These are phyloP conservation scores for Neurospora intermedia DNA, from an alignment of 495 filamentous ascomycete species.

Conservation along the genomic window DNA sequence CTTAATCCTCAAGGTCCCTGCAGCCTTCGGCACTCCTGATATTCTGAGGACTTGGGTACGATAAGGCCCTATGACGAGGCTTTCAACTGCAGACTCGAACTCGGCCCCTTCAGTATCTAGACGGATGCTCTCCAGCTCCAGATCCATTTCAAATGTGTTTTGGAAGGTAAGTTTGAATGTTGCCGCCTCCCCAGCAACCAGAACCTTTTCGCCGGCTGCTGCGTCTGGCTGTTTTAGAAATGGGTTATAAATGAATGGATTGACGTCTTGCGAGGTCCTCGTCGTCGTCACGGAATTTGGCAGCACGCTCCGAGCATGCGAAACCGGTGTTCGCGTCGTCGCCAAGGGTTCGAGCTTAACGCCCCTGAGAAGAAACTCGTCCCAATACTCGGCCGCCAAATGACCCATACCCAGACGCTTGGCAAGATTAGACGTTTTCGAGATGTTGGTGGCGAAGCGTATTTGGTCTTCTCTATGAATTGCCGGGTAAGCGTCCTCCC, in stretches of 20 bases:
- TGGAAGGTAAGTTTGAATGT: constrained; percentile 75
- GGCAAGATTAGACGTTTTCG: constrained; percentile 66
- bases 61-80: constrained; percentile 63
- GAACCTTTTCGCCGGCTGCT: constrained; percentile 46
- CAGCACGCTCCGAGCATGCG: constrained; percentile 61
- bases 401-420: constrained; percentile 58
- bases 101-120: constrained; percentile 60
- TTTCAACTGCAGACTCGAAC: constrained; percentile 54
- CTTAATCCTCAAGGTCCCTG: constrained; percentile 60
- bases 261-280: constrained; percentile 47
- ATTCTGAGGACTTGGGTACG: constrained; percentile 70
- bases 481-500: constrained; percentile 48
- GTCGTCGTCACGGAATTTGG: constrained; percentile 42
- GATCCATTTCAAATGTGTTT: constrained; percentile 86
- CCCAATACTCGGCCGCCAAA: constrained; percentile 84
- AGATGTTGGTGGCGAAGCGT: constrained; percentile 68
- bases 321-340: constrained; percentile 45
- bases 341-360: constrained; percentile 52
- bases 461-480: constrained; percentile 76
- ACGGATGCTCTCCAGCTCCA: constrained; percentile 75
- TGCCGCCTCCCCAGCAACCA: constrained; percentile 67
- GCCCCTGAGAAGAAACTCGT: constrained; percentile 82
- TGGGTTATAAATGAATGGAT: constrained; percentile 89
- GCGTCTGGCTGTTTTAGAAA: constrained; percentile 59
- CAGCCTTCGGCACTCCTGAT: constrained; percentile 50